Evolutionary conservation across 345 rosid genomes (phyloP), one percentile per base, ranked within the genome.

Genomic region (Boechera divaricarpa): DNA sequence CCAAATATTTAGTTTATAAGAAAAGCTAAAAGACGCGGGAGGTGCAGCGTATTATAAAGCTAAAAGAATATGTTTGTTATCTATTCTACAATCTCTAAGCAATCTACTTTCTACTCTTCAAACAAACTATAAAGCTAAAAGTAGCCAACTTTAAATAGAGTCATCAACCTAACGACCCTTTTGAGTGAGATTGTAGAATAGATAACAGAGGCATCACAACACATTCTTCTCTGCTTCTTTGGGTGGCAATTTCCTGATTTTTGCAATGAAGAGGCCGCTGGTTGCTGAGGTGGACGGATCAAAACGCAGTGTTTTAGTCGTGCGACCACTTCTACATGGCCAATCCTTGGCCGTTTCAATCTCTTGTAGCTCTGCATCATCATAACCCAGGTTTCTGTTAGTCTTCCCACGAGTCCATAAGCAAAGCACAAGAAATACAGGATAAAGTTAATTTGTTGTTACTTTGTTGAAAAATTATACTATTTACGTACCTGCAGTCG

Each of bases 241-340:
- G 33, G 32, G 60, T 48, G 69, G 12, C 65, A 80, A 68, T 81
- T 92, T 95, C 51, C 79, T 85, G 77, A 95, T 83, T 73, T 83
- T 95, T 4, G 91, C 98, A 5, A 94, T 78, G 52, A 92, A 94
- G 56, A 94, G 98, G 56, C 98, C 98, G 69, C 98, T 94, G 39
- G 99, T 94, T 84, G 86, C 85, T 53, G 99, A 95, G 31, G 90
- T 85, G 7, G 76, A 75, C 15, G 99, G 96, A 79, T 89, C 96
- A 62, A 95, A 95, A 51, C 98, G 94, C 59, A 88, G 72, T 53
- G 94, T 92, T 77, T 83, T 87, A n/a, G 88, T 87, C 63, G 86
- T 88, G 57, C 86, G 55, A 31, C 99, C 99, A 6, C 87, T 85
- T 80, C 61, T 84, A 70, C 97, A 89, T 6, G 99, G 97, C 97